Evolutionary conservation across 169 alveolate genomes (phyloP), one percentile per base, ranked within the genome.

Genomic region (Plasmodium blacklocki): DNA sequence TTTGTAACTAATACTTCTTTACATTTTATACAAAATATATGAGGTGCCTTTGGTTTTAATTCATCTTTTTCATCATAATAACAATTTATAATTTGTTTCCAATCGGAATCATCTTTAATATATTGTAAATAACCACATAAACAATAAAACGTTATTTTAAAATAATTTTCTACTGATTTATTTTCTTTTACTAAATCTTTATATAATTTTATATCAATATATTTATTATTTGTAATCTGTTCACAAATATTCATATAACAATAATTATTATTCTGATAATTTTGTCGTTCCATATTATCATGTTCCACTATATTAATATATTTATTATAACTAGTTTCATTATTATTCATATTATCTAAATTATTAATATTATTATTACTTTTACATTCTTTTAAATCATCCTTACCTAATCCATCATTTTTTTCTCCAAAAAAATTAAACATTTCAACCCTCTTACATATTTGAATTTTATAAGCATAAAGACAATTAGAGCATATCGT

Each of bases 41-140:
- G 8, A 45, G 91, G 91, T 6, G 91, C 86, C 63, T 83, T 83
- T 5, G 91, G 91, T 43, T 70, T 83, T 32, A 47, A 23, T 70
- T 83, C 85, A 18, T 67, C 74, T 19, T 83, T 83, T 59, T 70
- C 83, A 54, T 83, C 91, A 73, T 45, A 70, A 54, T 83, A 70
- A 29, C 91, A 83, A 47, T 83, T 70, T 9, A 73, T 83, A 26
- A 83, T 60, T 83, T 83, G 91, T 56, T 83, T 83, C 91, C 91
- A 83, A 45, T 83, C 91, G 56, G 56, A 23, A 83, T 58, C 85
- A 18, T 70, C 85, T 68, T 70, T 58, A 2, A 83, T 83, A 70
- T 73, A 83, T 83, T 68, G 68, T 58, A 14, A 68, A 60, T 83
- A 83, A 39, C 91, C 91, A 62, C 91, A 83, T 19, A 83, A 63